Evolutionary conservation across 2,329 filamentous ascomycete species (phyloP).

Genomic region (Scleromitrula shiraiana): DNA sequence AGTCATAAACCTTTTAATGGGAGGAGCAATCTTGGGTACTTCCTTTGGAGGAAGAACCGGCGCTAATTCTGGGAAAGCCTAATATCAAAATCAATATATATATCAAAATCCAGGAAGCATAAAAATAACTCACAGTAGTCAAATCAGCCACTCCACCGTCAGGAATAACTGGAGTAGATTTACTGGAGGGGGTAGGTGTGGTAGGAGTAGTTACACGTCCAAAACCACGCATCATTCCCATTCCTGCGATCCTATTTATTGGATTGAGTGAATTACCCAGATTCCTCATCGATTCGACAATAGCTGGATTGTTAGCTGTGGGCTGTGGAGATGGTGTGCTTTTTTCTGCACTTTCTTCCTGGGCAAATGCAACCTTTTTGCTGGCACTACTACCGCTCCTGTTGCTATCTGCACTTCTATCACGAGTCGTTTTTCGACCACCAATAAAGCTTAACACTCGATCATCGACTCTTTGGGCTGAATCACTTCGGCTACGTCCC

Average conservation of each 20-base stretch:
- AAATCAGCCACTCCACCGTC: slow-evolving; percentile 46
- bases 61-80: slow-evolving; percentile 56
- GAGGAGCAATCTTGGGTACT: slow-evolving; percentile 50
- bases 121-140: slow-evolving; percentile 40
- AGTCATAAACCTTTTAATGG: slow-evolving; percentile 66
- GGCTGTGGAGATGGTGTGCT: slow-evolving; percentile 28
- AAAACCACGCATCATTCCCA: slow-evolving; percentile 68
- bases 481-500: slow-evolving; percentile 25
- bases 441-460: slow-evolving; percentile 64
- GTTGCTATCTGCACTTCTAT: slow-evolving; percentile 69
- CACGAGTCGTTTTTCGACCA: slow-evolving; percentile 53
- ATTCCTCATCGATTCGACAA: slow-evolving; percentile 73
- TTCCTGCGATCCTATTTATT: slow-evolving; percentile 67
- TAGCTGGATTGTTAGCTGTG: slow-evolving; percentile 44
- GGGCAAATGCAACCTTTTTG: slow-evolving; percentile 48
- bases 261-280: slow-evolving; percentile 77
- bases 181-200: slow-evolving; percentile 33
- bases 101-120: neutral
- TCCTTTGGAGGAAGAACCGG: slow-evolving; percentile 47
- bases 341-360: slow-evolving; percentile 33
- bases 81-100: neutral
- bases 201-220: slow-evolving; percentile 43
- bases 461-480: slow-evolving; percentile 45
- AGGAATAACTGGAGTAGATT: slow-evolving; percentile 31
- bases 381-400: slow-evolving; percentile 52